Evolutionary conservation across 768 basidiomycete species (phyloP).

Genomic region (Boletus fagicola): DNA sequence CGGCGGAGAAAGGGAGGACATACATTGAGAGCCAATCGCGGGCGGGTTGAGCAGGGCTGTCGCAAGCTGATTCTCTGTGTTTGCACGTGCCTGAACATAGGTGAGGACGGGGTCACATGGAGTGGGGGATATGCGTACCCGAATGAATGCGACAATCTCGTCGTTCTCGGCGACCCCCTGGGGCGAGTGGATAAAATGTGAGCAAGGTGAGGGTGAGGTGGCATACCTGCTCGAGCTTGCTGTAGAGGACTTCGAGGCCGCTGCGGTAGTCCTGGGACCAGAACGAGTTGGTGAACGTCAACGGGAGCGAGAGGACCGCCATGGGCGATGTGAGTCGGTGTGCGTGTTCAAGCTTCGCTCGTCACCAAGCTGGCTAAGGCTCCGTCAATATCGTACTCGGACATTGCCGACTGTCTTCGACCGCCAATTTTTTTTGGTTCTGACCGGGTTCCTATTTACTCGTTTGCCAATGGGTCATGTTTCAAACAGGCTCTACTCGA

Average conservation of each 20-base stretch:
- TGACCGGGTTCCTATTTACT: constrained; percentile 5
- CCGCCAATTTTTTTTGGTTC: constrained; percentile 27
- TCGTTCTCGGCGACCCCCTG: constrained; percentile 83
- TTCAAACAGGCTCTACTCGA: constrained; percentile 49
- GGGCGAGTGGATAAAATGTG: constrained; percentile 15
- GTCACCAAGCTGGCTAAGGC: neutral
- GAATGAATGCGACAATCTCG: constrained; percentile 79
- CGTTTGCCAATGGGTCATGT: constrained; percentile 52
- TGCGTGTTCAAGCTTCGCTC: constrained; percentile 13
- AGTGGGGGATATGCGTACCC: constrained; percentile 48
- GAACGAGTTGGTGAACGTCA: constrained; percentile 88
- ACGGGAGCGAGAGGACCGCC: constrained; percentile 88
- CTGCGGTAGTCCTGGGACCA: constrained; percentile 90
- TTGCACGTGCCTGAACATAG: constrained; percentile 62
- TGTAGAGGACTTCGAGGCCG: constrained; percentile 76
- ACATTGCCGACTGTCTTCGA: constrained; percentile 34
- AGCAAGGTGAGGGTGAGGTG: neutral
- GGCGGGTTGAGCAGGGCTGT: constrained; percentile 52
- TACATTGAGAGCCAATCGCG: constrained; percentile 50
- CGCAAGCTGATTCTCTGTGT: constrained; percentile 67
- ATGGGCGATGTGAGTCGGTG: constrained; percentile 38
- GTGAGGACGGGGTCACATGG: constrained; percentile 6
- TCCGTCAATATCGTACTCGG: constrained; percentile 14
- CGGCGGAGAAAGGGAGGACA: constrained; percentile 9
- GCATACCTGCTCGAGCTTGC: constrained; percentile 73